Evolutionary conservation across 2,329 filamentous ascomycete genomes (phyloP).

Genomic region (Eutypa lata): DNA sequence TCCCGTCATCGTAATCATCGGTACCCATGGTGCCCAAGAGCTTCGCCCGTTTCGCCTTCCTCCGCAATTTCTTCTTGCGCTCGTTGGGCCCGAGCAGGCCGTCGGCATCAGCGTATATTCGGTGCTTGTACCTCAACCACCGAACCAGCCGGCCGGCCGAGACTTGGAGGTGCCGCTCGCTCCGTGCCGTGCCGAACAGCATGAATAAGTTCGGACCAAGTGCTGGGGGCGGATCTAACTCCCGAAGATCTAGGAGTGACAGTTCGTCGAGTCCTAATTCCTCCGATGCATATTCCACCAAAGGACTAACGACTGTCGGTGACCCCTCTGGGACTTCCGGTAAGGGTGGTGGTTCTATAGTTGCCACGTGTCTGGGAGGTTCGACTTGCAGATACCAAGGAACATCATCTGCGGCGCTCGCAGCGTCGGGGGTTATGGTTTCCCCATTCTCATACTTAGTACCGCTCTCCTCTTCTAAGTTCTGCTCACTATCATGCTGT

Average conservation of each 20-base stretch:
- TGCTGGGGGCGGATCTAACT: slow-evolving; percentile 80
- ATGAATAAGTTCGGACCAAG: slow-evolving; percentile 87
- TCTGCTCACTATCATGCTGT: slow-evolving; percentile 1
- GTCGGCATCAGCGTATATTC: slow-evolving; percentile 75
- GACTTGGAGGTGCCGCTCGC: slow-evolving; percentile 89
- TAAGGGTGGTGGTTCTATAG: slow-evolving; percentile 42
- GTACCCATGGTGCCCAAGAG: slow-evolving; percentile 69
- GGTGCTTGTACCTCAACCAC: slow-evolving; percentile 73
- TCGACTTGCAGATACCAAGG: slow-evolving; percentile 84
- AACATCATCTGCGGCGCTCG: slow-evolving; percentile 22
- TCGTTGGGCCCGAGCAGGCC: slow-evolving; percentile 88
- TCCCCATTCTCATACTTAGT: slow-evolving; percentile 4
- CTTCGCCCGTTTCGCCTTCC: slow-evolving; percentile 78
- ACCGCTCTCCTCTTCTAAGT: slow-evolving; percentile 3
- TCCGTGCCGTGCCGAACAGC: slow-evolving; percentile 87
- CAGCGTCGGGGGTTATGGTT: background rate
- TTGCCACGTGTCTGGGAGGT: slow-evolving; percentile 48
- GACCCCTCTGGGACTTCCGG: slow-evolving; percentile 62
- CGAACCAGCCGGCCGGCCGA: slow-evolving; percentile 85
- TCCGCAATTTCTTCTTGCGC: slow-evolving; percentile 78
- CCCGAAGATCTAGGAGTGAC: slow-evolving; percentile 75
- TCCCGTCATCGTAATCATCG: slow-evolving; percentile 72
- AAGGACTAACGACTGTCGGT: slow-evolving; percentile 66
- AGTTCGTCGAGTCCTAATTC: slow-evolving; percentile 86
- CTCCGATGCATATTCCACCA: slow-evolving; percentile 76